Percentiles rank a stretch among this genome's conserved stretches.
phyloP scores from a whole-genome alignment of 139 green algal genomes.

The Chlamydomonas asymmetrica region DNA sequence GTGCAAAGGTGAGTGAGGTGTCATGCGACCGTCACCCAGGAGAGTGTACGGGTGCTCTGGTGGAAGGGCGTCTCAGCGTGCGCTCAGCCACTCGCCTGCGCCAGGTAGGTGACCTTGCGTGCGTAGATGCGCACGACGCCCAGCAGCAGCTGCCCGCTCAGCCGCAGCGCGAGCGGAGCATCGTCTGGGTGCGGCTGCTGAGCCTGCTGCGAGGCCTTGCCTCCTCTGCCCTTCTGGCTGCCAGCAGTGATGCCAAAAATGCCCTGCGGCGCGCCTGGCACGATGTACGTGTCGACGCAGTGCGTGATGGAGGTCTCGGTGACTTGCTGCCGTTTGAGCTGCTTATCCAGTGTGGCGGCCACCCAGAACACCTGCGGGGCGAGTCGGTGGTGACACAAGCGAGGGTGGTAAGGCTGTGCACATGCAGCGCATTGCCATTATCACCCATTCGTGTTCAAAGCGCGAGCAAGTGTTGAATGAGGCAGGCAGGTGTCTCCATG shows the following conservation, averaged over 20 bases:
- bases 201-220: conserved; percentile 74
- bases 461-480: neutral
- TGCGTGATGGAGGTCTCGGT: conserved; percentile 14
- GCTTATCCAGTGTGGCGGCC: conserved; percentile 17
- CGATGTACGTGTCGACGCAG: conserved; percentile 19
- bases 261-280: neutral
- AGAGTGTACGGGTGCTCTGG: no score
- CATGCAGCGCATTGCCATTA: neutral
- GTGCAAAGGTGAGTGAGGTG: no score
- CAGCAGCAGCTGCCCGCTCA: conserved; percentile 94
- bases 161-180: conserved; percentile 88
- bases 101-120: conserved; percentile 77
- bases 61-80: no score
- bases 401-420: neutral
- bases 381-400: neutral
- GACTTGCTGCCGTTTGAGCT: conserved; percentile 11
- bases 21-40: no score
- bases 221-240: neutral
- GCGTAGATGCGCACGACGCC: conserved; percentile 93
- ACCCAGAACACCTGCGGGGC: conserved; percentile 20
- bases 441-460: neutral
- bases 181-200: conserved; percentile 33
- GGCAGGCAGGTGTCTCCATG: neutral
- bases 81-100: conserved; percentile 36
- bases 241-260: no score